phyloP scores from a whole-genome alignment of 805 yeast species.

The Nakazawaea ambrosiae region DNA sequence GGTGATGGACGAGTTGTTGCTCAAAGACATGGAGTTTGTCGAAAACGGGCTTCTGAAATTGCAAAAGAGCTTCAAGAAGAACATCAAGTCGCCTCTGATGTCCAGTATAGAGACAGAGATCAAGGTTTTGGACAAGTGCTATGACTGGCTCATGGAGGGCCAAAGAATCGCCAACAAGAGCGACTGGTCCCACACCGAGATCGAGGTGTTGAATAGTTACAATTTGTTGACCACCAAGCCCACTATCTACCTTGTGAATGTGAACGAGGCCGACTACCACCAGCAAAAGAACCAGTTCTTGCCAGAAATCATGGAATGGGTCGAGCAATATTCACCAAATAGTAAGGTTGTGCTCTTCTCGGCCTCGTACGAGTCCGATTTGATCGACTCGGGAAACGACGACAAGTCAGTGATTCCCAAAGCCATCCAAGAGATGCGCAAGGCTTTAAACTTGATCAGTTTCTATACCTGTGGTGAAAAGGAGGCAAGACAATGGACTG shows the following conservation, averaged over 20 bases:
- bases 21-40: slow-evolving; percentile 93
- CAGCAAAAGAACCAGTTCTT: slow-evolving; percentile 87
- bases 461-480: slow-evolving; percentile 95
- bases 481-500: slow-evolving; percentile 98
- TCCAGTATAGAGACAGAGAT: slow-evolving; percentile 79
- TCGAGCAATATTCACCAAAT: slow-evolving; percentile 80
- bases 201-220: slow-evolving; percentile 83
- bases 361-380: slow-evolving; percentile 23
- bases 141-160: slow-evolving; percentile 73
- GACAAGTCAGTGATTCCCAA: slow-evolving; percentile 84
- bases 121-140: slow-evolving; percentile 69
- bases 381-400: slow-evolving; percentile 13
- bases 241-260: slow-evolving; percentile 83
- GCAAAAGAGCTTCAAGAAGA: slow-evolving; percentile 69
- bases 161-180: slow-evolving; percentile 77
- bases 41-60: slow-evolving; percentile 42
- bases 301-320: slow-evolving; percentile 82
- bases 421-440: slow-evolving; percentile 82
- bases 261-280: slow-evolving; percentile 81
- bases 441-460: slow-evolving; percentile 77
- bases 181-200: slow-evolving; percentile 85
- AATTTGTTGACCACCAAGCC: slow-evolving; percentile 92
- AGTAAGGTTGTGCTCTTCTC: slow-evolving; percentile 29
- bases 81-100: slow-evolving; percentile 64
- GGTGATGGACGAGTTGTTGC: slow-evolving; percentile 83